Evolutionary conservation across 306 rosid species (phyloP).

Genomic region (Morella rubra): DNA sequence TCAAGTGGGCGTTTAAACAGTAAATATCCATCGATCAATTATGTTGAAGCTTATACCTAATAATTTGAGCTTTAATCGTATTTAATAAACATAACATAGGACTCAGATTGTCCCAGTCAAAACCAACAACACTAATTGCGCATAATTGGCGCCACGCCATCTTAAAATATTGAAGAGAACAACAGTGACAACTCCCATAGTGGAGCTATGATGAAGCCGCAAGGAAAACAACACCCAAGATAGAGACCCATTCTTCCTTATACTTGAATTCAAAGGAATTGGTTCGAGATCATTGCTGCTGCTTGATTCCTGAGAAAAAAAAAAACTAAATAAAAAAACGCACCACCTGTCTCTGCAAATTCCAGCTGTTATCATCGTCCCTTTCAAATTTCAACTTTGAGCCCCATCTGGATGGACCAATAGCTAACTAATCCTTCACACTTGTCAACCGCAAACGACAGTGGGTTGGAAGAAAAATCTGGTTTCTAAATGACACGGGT

Average conservation of each 20-base stretch:
- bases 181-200: slow-evolving; percentile 29
- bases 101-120: not conserved
- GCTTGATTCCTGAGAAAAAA: slow-evolving; percentile 26
- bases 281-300: slow-evolving; percentile 27
- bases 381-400: slow-evolving; percentile 12
- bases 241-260: slow-evolving; percentile 16
- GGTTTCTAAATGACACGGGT: too few relatives aligned
- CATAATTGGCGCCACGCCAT: slow-evolving; percentile 40
- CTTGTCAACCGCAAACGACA: slow-evolving; percentile 32
- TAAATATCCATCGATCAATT: too few relatives aligned
- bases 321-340: not conserved
- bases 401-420: not conserved
- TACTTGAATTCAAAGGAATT: slow-evolving; percentile 43
- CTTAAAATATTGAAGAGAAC: slow-evolving; percentile 9
- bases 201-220: slow-evolving; percentile 26
- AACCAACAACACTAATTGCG: slow-evolving; percentile 29
- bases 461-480: slow-evolving; percentile 12
- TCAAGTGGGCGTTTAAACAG: too few relatives aligned
- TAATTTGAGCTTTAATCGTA: not conserved
- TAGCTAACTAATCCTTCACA: slow-evolving; percentile 39
- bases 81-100: not conserved
- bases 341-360: slow-evolving; percentile 28
- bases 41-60: too few relatives aligned
- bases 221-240: slow-evolving; percentile 23
- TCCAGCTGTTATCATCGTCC: slow-evolving; percentile 26